Evolutionary conservation across 805 yeast species (phyloP).

Genomic region (Clavispora vitiphila): DNA sequence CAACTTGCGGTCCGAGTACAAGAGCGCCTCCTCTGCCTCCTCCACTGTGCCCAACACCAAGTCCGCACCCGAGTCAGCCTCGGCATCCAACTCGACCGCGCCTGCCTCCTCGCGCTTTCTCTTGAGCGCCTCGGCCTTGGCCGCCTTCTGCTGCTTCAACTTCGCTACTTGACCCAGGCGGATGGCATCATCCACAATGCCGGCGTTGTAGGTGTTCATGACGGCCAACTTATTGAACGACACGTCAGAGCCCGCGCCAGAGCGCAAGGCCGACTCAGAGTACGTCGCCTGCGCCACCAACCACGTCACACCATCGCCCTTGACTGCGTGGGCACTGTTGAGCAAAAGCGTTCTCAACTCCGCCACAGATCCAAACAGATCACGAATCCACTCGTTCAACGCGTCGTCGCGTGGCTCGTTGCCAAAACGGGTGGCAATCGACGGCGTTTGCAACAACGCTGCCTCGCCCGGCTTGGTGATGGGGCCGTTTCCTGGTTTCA

Average conservation of each 20-base stretch:
- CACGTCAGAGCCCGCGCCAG: slow-evolving; percentile 16
- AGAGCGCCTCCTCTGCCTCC: slow-evolving; percentile 35
- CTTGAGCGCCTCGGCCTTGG: slow-evolving; percentile 23
- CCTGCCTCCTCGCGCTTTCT: slow-evolving; percentile 21
- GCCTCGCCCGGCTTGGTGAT: slow-evolving; percentile 17
- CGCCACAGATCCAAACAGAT: slow-evolving; percentile 68
- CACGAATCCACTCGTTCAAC: slow-evolving; percentile 44
- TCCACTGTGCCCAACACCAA: slow-evolving; percentile 34
- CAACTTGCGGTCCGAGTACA: slow-evolving; percentile 34
- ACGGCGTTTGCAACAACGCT: slow-evolving; percentile 45
- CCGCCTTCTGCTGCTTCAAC: slow-evolving; percentile 33
- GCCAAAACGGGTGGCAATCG: slow-evolving; percentile 22
- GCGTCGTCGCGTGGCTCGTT: slow-evolving; percentile 32
- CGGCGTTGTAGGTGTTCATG: slow-evolving; percentile 83
- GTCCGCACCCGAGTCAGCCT: slow-evolving; percentile 5
- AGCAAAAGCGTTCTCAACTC: slow-evolving; percentile 71
- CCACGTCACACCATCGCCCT: slow-evolving; percentile 93
- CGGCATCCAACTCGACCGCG: slow-evolving; percentile 11
- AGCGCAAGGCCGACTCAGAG: slow-evolving; percentile 26
- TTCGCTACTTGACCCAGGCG: slow-evolving; percentile 48
- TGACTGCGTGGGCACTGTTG: slow-evolving; percentile 62
- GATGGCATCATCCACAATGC: slow-evolving; percentile 66
- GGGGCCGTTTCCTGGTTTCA: slow-evolving; percentile 25
- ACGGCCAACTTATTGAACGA: slow-evolving; percentile 51
- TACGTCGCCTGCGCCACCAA: slow-evolving; percentile 56